Base-by-base conservation (phyloP, 768 basidiomycete genomes). In the Asterophora lycoperdoides region DNA sequence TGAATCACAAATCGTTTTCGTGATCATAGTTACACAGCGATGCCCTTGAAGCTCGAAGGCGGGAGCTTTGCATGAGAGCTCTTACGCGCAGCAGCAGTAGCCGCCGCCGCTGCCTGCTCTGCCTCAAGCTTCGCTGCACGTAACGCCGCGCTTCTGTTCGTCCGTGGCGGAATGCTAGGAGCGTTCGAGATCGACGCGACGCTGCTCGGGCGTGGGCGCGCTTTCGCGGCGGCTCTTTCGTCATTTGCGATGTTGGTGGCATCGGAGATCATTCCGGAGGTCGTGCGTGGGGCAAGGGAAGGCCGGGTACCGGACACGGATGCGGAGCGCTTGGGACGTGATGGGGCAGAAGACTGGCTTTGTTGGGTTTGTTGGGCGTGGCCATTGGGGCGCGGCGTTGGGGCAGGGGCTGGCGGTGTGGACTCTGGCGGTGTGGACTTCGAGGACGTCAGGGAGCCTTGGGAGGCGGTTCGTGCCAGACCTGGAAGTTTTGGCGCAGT, bases 141-240 rank as follows among this genome's bases (percentile, higher is more conserved):
- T 46, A 92, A 63, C 5, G 79, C 67, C 2, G 90, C 88, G 56
- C 84, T 89, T 63, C 76, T 81, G 65, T 93, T 93, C 52, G 72
- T 78, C 46, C 86, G 74, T 7, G 89, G 90, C 8, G 65, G 64
- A 51, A 90, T 86, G 4, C 74, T 71, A 1, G 89, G 87, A 6
- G 23, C 23, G 1, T 74, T 71, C 15, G 48, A 50, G 37, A 74
- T 71, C 8, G 48, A 50, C 37, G 74, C 57, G 52, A 79, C 60
- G 57, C 83, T 84, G 60, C 78, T 79, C 3, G 76, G 80, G 15
- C 83, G 81, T 4, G 78, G 76, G 39, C 70, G 61, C 30, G 48
- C 10, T 29, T 67, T 51, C 41, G 66, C 56, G 39, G 37, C 48
- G 3, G 32, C 37, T 10, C 42, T 32, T 15, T 39, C 42, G 13